Evolutionary conservation across 2,329 filamentous ascomycete genomes (phyloP).

Genomic region (Cryphonectria nitschkei): DNA sequence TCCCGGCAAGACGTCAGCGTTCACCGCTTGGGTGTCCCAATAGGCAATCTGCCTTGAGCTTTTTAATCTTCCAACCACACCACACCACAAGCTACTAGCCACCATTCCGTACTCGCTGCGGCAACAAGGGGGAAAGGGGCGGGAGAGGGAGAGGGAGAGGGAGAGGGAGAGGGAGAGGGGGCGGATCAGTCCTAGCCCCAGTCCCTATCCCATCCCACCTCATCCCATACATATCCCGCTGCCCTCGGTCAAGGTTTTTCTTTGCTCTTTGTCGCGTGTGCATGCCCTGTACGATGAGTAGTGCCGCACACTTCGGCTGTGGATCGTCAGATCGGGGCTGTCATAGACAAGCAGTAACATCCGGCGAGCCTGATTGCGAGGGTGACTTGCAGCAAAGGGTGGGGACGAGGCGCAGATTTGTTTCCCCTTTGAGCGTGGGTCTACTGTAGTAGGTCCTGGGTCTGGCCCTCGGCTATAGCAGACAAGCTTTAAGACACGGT

Average conservation of each 20-base stretch:
- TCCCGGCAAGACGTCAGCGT: not conserved
- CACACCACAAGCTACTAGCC: not conserved
- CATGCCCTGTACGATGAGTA: not conserved
- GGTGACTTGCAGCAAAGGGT: constrained; percentile 13
- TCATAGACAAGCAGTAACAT: constrained; percentile 20
- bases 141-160: not conserved
- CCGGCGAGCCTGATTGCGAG: constrained; percentile 18
- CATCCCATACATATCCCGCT: not conserved
- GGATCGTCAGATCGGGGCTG: constrained; percentile 21
- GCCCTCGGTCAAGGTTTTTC: not conserved
- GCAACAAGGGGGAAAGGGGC: not conserved
- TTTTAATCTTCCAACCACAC: constrained; percentile 3
- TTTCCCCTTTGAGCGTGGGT: constrained; percentile 9
- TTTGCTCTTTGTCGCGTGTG: not conserved
- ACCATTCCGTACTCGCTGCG: not conserved
- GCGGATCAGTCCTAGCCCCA: not conserved
- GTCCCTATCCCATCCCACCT: not conserved
- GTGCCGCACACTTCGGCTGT: constrained; percentile 13
- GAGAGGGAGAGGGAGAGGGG: not conserved
- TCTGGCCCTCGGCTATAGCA: constrained; percentile 11
- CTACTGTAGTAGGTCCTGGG: not conserved
- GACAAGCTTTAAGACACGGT: constrained; percentile 2
- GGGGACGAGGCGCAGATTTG: constrained; percentile 11
- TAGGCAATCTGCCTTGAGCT: not conserved
- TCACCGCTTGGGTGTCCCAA: constrained; percentile 6